Evolutionary conservation across 805 yeast genomes (phyloP).

Genomic region (Metschnikowia kunwiensis): DNA sequence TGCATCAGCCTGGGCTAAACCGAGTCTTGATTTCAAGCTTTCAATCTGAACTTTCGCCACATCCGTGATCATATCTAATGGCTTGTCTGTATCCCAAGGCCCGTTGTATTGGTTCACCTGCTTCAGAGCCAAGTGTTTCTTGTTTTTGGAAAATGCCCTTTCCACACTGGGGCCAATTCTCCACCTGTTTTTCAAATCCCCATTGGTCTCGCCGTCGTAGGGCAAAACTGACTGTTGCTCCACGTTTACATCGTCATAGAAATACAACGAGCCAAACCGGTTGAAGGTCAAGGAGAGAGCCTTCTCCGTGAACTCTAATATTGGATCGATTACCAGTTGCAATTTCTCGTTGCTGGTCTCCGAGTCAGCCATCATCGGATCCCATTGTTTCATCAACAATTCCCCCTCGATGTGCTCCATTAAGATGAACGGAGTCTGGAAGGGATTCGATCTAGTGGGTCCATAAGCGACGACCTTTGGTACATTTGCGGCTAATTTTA

Average conservation of each 20-base stretch:
- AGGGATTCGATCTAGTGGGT: constrained; percentile 54
- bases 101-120: constrained; percentile 57
- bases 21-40: constrained; percentile 51
- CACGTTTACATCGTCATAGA: constrained; percentile 61
- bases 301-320: constrained; percentile 62
- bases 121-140: constrained; percentile 48
- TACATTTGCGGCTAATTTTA: constrained; percentile 62
- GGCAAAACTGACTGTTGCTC: constrained; percentile 41
- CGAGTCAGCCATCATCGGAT: constrained; percentile 65
- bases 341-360: constrained; percentile 48
- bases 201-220: constrained; percentile 62
- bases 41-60: constrained; percentile 68
- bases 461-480: constrained; percentile 76
- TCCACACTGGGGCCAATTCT: constrained; percentile 88
- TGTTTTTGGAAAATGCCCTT: constrained; percentile 70
- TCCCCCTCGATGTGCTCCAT: constrained; percentile 80
- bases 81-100: constrained; percentile 66
- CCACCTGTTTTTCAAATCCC: constrained; percentile 65
- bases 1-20: constrained; percentile 53
- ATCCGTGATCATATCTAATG: constrained; percentile 60
- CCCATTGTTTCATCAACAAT: constrained; percentile 85
- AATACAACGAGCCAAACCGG: constrained; percentile 79
- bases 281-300: constrained; percentile 59
- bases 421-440: constrained; percentile 73
- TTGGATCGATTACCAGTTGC: constrained; percentile 63